Percentiles rank a stretch among this genome's conserved stretches.
Evolutionary conservation across 768 basidiomycete species (phyloP).

Genomic region (Cystobasidium tubakii): DNA sequence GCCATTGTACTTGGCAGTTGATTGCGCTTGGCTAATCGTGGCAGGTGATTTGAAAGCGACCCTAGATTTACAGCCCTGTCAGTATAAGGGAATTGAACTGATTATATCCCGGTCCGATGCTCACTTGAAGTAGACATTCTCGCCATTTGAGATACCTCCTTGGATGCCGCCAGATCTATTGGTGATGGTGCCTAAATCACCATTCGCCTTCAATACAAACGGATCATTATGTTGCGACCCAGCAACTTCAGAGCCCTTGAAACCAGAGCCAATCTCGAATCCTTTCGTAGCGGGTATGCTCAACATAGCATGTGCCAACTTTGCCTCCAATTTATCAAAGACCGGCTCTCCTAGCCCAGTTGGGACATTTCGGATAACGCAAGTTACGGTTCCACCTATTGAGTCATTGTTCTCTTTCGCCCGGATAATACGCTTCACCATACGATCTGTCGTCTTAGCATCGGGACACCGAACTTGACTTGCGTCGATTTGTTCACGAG

Average conservation of each 20-base stretch:
- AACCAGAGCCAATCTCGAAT: constrained; percentile 95
- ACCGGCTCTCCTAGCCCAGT: constrained; percentile 91
- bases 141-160: constrained; percentile 95
- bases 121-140: constrained; percentile 86
- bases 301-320: constrained; percentile 93
- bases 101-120: background rate
- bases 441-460: constrained; percentile 73
- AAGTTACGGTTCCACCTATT: constrained; percentile 95
- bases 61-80: constrained; percentile 51
- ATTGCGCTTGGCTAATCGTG: constrained; percentile 86
- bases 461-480: constrained; percentile 86
- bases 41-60: constrained; percentile 98
- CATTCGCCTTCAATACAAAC: constrained; percentile 63
- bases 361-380: constrained; percentile 85
- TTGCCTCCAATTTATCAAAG: constrained; percentile 97
- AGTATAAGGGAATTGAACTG: background rate
- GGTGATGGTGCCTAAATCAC: constrained; percentile 71
- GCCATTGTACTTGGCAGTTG: constrained; percentile 88
- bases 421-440: constrained; percentile 91
- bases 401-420: constrained; percentile 88
- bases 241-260: constrained; percentile 85
- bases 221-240: constrained; percentile 90
- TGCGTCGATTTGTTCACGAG: constrained; percentile 80
- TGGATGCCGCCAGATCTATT: constrained; percentile 98
- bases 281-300: constrained; percentile 98